Base-by-base conservation (phyloP, 2,329 filamentous ascomycete genomes). In the Trichoderma brevicompactum region DNA sequence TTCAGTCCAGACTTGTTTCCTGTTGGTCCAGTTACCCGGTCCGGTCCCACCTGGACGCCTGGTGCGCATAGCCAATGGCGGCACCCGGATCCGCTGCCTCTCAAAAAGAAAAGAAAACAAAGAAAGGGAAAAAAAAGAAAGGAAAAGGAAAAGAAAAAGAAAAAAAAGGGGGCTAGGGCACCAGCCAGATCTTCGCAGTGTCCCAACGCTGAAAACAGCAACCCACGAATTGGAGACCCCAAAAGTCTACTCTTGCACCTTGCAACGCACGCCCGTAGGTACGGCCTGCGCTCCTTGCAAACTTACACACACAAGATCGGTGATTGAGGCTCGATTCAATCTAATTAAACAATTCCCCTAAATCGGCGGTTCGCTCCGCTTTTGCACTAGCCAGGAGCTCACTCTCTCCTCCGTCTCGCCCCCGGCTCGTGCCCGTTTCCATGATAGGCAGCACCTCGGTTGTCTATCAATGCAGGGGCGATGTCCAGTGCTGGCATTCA, bases 361-460 rank as follows among this genome's bases (percentile, higher is more conserved):
- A 54, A 38, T 54, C 63, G 41, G 63, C 54, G 54, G 55, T 60
- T 65, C 63, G 63, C 38, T 65, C 63, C 63, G 54, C 63, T 60
- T 59, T 54, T 23, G 54, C 46, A 65, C 63, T 65, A 65, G 63
- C 63, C 46, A 23, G 54, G 52, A 43, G 43, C 13, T 50, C 44
- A 36, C n/a, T 19, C 62, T 55, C 19, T 41, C n/a, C 36, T 61
- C 46, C 36, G 36, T 58, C 53, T 56, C 36, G 43, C 28, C 48
- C 36, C 49, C 40, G 48, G 64, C 19, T 62, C 41, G 56, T 62
- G 56, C 64, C 48, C 17, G 23, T 61, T 49, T 65, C 17, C 38
- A 44, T 43, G 38, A 43, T 49, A 64, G 46, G 53, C 56, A 64
- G n/a, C 50, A 49, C 52, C 13, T 46, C 41, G 49, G 61, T 8